These are phyloP conservation scores for Colletotrichum phormii DNA, from an alignment of 2,329 filamentous ascomycete species.

Conservation along the genomic window DNA sequence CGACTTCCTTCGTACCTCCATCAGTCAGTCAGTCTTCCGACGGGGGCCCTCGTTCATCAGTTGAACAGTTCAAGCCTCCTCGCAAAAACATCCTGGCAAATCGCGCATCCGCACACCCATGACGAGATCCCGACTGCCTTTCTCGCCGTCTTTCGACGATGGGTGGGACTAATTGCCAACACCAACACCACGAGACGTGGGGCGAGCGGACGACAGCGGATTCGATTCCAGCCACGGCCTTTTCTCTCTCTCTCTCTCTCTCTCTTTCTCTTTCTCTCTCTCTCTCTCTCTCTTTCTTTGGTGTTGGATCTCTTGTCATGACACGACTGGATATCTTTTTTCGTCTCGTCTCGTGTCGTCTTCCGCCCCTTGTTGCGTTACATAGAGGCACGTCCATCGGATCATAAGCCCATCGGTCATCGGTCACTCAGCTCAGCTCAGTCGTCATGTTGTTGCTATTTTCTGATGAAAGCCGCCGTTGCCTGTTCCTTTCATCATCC, in stretches of 20 bases:
- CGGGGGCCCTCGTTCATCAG: background rate
- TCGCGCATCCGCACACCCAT: constrained; percentile 35
- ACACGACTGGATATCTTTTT: background rate
- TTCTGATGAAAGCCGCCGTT: background rate
- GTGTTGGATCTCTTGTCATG: background rate
- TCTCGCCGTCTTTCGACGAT: background rate
- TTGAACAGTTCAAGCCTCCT: background rate
- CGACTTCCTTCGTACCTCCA: background rate
- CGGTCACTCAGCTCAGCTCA: background rate
- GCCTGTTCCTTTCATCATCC: background rate
- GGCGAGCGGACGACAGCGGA: constrained; percentile 4
- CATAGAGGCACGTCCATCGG: background rate
- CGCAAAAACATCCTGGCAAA: constrained; percentile 26
- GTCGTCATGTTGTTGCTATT: background rate
- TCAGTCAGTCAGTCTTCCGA: constrained; percentile 18
- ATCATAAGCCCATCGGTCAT: background rate
- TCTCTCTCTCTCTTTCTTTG: background rate
- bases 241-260: background rate
- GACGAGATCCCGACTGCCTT: constrained; percentile 18
- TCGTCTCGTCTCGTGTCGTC: constrained; percentile 2
- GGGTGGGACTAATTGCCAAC: background rate
- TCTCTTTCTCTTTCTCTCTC: background rate
- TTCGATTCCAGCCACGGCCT: constrained; percentile 20
- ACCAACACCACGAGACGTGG: constrained; percentile 3
- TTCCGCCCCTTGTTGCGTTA: constrained; percentile 9